phyloP scores from a whole-genome alignment of 2,329 filamentous ascomycete genomes.

The Amauroascus niger region DNA sequence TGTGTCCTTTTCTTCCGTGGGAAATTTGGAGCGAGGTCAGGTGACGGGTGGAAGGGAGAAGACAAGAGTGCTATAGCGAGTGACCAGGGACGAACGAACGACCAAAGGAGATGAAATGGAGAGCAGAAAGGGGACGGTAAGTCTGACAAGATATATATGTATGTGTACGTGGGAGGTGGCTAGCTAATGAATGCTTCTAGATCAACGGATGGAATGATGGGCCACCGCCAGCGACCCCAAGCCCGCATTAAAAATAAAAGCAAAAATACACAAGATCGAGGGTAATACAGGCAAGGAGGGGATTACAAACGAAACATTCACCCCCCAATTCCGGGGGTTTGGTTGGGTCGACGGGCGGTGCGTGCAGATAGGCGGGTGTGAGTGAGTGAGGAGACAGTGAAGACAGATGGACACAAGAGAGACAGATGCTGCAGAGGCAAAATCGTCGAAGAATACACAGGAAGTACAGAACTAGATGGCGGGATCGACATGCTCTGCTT shows the following conservation, averaged over 20 bases:
- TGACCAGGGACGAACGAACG: background rate
- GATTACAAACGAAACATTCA: background rate
- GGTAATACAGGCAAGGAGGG: constrained; percentile 1
- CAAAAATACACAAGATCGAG: background rate
- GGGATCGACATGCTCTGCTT: constrained; percentile 1
- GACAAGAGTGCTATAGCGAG: background rate
- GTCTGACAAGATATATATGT: background rate
- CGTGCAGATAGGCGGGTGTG: constrained; percentile 1
- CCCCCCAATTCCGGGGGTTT: background rate
- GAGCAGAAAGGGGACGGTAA: background rate
- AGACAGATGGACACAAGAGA: background rate
- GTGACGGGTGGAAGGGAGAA: background rate
- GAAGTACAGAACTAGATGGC: background rate
- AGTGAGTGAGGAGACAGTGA: background rate
- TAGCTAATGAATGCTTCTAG: constrained; percentile 4
- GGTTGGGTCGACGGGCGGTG: background rate
- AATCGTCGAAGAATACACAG: background rate
- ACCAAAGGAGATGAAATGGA: background rate
- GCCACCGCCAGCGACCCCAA: background rate
- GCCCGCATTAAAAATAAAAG: background rate
- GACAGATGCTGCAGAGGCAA: background rate
- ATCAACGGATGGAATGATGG: background rate
- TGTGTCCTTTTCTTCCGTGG: background rate
- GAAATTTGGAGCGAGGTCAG: background rate
- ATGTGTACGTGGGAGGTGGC: background rate